Conservation (phyloP, 2,329 filamentous ascomycete genomes). For the Pseudopyrenochaeta lycopersici region DNA sequence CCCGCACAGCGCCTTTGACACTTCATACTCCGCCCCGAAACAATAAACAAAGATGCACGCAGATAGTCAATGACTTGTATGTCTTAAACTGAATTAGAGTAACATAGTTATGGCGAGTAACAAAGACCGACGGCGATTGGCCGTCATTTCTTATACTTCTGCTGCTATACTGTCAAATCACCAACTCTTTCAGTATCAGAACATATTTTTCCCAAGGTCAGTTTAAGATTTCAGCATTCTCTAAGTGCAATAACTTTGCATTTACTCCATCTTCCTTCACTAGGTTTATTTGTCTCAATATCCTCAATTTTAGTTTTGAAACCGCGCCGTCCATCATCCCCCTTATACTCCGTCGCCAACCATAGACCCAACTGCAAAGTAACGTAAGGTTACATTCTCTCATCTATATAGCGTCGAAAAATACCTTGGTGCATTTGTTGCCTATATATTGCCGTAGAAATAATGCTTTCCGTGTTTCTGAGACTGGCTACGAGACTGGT, state of each 20-base stretch:
- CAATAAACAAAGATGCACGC: too few relatives aligned
- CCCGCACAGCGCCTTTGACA: too few relatives aligned
- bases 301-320: constrained; percentile 47
- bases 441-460: constrained; percentile 58
- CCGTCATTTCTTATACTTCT: too few relatives aligned
- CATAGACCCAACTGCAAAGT: constrained; percentile 53
- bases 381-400: constrained; percentile 52
- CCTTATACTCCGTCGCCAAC: constrained; percentile 58
- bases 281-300: constrained; percentile 52
- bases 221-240: too few relatives aligned
- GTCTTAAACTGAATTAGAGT: too few relatives aligned
- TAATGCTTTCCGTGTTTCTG: constrained; percentile 59
- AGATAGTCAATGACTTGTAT: too few relatives aligned
- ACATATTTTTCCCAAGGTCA: too few relatives aligned
- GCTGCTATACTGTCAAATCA: too few relatives aligned
- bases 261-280: constrained; percentile 49
- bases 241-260: constrained; percentile 50
- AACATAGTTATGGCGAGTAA: too few relatives aligned
- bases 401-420: constrained; percentile 58
- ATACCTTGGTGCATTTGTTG: constrained; percentile 59
- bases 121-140: too few relatives aligned
- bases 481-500: constrained; percentile 60
- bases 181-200: too few relatives aligned
- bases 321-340: constrained; percentile 51
- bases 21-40: too few relatives aligned